Evolutionary conservation across 2,329 filamentous ascomycete species (phyloP).

Genomic region (Penicillium sp.): DNA sequence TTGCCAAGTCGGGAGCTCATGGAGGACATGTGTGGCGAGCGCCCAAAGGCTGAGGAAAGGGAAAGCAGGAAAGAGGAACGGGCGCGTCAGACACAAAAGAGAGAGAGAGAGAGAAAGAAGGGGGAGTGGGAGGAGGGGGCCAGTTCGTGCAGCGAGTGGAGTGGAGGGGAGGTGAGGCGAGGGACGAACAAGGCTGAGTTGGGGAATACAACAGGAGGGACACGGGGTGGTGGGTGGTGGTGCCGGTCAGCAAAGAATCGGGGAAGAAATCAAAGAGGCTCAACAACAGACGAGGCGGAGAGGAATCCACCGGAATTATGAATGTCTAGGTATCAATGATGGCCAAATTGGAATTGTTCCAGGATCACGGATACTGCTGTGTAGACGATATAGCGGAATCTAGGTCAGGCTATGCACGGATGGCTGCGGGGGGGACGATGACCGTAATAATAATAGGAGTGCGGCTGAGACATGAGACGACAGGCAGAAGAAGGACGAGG

Average conservation of each 20-base stretch:
- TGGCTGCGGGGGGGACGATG: not conserved
- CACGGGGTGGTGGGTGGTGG: not conserved
- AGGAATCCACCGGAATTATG: not conserved
- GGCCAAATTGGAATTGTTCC: not conserved
- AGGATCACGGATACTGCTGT: not conserved
- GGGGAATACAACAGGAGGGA: slow-evolving; percentile 2
- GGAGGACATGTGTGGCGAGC: slow-evolving; percentile 48
- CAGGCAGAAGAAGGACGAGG: not conserved
- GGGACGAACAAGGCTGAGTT: slow-evolving; percentile 8
- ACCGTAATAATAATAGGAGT: not conserved
- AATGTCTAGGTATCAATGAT: not conserved
- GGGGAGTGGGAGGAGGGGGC: slow-evolving; percentile 15
- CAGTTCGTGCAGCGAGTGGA: slow-evolving; percentile 10
- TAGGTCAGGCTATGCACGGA: not conserved
- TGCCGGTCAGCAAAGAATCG: slow-evolving; percentile 1
- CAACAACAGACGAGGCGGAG: not conserved
- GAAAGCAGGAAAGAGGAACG: slow-evolving; percentile 15
- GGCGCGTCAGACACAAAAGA: slow-evolving; percentile 4
- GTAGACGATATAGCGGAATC: not conserved
- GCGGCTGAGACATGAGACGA: not conserved
- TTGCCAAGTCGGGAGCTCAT: slow-evolving; percentile 56
- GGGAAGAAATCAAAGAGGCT: not conserved
- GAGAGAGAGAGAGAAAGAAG: slow-evolving; percentile 21
- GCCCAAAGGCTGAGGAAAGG: slow-evolving; percentile 17
- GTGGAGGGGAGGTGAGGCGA: slow-evolving; percentile 17